phyloP scores from a whole-genome alignment of 208 protist genomes.

The Leptomonas pyrrhocoris region DNA sequence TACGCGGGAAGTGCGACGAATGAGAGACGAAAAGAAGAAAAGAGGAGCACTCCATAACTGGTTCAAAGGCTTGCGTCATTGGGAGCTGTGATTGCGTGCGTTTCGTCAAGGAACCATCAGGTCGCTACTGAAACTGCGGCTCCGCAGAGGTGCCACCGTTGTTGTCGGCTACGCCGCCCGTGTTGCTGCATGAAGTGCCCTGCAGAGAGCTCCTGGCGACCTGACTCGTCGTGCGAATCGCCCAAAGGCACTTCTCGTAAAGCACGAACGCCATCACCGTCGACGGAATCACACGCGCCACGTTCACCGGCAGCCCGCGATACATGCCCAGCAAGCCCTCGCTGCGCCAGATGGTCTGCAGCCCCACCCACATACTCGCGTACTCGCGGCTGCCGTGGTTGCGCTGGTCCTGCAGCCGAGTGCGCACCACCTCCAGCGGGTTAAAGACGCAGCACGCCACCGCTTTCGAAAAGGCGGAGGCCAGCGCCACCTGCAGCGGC shows the following conservation, averaged over 20 bases:
- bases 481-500: conserved; percentile 60
- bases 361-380: conserved; percentile 54
- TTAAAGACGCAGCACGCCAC: conserved; percentile 74
- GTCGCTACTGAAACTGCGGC: conserved; percentile 27
- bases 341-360: conserved; percentile 73
- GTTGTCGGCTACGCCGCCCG: neutral
- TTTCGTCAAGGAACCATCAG: neutral
- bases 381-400: conserved; percentile 56
- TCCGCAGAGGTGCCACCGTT: neutral
- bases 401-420: conserved; percentile 72
- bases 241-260: conserved; percentile 77
- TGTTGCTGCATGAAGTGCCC: conserved; percentile 1
- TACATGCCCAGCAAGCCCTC: conserved; percentile 79
- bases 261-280: conserved; percentile 81
- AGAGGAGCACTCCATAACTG: too few species aligned
- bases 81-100: too few species aligned
- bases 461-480: conserved; percentile 74
- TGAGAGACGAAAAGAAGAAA: too few species aligned
- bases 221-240: conserved; percentile 40
- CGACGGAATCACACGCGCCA: conserved; percentile 79
- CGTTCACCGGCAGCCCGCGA: conserved; percentile 79
- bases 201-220: conserved; percentile 22
- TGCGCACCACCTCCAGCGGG: conserved; percentile 85
- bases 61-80: too few species aligned
- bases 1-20: too few species aligned